Conservation (phyloP, 2,329 filamentous ascomycete genomes). For the Fusarium longipes region DNA sequence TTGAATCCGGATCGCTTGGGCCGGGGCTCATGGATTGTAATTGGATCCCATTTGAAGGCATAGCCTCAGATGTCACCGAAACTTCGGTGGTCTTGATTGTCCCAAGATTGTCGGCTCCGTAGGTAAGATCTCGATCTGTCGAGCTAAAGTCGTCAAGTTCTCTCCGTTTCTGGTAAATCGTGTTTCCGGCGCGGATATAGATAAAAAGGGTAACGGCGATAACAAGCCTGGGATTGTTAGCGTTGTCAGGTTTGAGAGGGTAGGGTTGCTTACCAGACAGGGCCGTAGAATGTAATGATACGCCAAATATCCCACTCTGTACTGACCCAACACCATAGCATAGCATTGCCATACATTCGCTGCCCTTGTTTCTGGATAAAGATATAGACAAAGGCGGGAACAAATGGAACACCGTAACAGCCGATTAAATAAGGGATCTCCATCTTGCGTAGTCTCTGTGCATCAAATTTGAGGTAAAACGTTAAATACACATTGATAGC, state of each 20-base stretch:
- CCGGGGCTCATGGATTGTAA: constrained; percentile 42
- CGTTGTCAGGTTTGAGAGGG: background rate
- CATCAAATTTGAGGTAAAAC: constrained; percentile 79
- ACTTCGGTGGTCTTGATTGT: constrained; percentile 72
- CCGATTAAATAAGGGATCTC: constrained; percentile 76
- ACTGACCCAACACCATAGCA: constrained; percentile 84
- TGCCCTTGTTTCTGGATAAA: constrained; percentile 67
- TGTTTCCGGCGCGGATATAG: constrained; percentile 72
- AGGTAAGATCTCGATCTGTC: constrained; percentile 55
- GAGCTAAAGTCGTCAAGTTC: constrained; percentile 67
- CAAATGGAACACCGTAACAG: constrained; percentile 80
- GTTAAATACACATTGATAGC: constrained; percentile 85
- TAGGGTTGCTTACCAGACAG: constrained; percentile 68
- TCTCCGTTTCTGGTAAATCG: constrained; percentile 74
- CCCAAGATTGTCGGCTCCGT: constrained; percentile 58
- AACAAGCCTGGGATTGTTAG: constrained; percentile 61
- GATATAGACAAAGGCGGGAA: constrained; percentile 74
- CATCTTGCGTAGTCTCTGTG: constrained; percentile 70
- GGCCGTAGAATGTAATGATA: constrained; percentile 79
- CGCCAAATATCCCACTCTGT: constrained; percentile 76
- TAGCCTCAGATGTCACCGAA: constrained; percentile 65
- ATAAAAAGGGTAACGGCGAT: constrained; percentile 72
- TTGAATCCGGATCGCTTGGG: constrained; percentile 26
- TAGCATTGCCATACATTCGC: constrained; percentile 78
- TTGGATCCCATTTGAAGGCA: constrained; percentile 35